Evolutionary conservation across 2,329 filamentous ascomycete genomes (phyloP), one percentile per base, ranked within the genome.

Genomic region (Aureobasidium sp.): DNA sequence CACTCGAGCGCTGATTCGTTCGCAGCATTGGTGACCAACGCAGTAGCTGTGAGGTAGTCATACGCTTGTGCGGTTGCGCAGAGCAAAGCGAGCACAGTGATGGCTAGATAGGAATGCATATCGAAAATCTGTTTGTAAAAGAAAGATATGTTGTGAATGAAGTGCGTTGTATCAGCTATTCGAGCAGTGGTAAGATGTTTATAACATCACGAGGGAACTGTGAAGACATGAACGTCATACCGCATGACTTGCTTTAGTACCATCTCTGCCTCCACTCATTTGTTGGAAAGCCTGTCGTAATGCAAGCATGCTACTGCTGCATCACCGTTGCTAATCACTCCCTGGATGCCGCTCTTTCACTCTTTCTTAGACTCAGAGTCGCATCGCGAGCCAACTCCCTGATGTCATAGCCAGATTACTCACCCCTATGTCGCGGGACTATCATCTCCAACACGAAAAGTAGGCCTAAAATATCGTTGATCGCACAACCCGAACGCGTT

Each of bases 1-100:
- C 76, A 79, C 67, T 78, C 71, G 42, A 78, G 71, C 7, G 68
- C 69, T 10, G 77, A 77, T 59, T 69, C 68, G 68, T 77, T 76
- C 18, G 72, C 67, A 15, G 63, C 54, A 55, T 72, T 71, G 5
- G 76, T 77, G 15, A 77, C 72, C 31, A 79, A 68, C 18, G 76
- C 75, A 11, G 76, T 78, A 10, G 71, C 71, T 4, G 69, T 75
- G 31, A 79, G 71, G 63, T 74, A 72, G 42, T 40, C 31, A 71
- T 59, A 42, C 20, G 40, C 55, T 64, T 51, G 61, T 42, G 38
- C 31, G 16, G 25, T 9, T 38, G 40, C 31, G 33, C 31, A 59
- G 27, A 55, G 36, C 48, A 43, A 11, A n/a, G 56, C 38, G 9
- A 60, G 10, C 6, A 55, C 16, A 33, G 23, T 4, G 13, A 13